Evolutionary conservation across 805 yeast species (phyloP), one percentile per base, ranked within the genome.

Genomic region (Spathaspora girioi): DNA sequence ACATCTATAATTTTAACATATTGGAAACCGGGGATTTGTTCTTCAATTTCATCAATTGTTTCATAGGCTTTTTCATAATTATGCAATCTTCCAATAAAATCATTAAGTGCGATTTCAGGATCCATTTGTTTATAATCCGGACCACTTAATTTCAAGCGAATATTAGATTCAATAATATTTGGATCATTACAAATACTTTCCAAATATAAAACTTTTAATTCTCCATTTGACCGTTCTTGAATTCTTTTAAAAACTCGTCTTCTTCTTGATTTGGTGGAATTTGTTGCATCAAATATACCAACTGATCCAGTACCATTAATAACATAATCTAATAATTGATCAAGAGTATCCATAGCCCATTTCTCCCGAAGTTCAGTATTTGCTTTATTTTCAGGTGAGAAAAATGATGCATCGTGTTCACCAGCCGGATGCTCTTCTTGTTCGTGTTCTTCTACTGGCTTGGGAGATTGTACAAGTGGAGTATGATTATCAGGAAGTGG

Each of bases 341-440:
- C 93, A 51, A 93, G 71, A 0, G 99, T 93, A 56, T 93, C 96
- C 83, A 87, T 84, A 0, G 99, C 99, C 98, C 98, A 94, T 66
- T 87, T 81, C 62, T 93, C 97, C 54, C 98, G 80, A 44, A 90
- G 71, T 31, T 77, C 73, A 3, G 81, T 81, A 15, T 86, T 82
- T 12, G 80, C 72, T 41, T 75, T 68, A 66, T 94, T 90, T 49
- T 81, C 83, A 0, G 98, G 97, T 32, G 85, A 80, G 70, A 93
- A 93, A 64, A 93, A 93, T 51, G 80, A 85, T 1, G 97, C 97
- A 51, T 81, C 81, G 59, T 93, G 97, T 15, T 60, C 57, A 29
- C 40, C 40, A 51, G 80, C 85, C 1, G 97, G 97, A 51, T 81
- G 81, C 59, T 93, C 97, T 15, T 59, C 57, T 49, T 54, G 29